phyloP scores from a whole-genome alignment of 2,329 filamentous ascomycete species.

The Alternaria burnsii region DNA sequence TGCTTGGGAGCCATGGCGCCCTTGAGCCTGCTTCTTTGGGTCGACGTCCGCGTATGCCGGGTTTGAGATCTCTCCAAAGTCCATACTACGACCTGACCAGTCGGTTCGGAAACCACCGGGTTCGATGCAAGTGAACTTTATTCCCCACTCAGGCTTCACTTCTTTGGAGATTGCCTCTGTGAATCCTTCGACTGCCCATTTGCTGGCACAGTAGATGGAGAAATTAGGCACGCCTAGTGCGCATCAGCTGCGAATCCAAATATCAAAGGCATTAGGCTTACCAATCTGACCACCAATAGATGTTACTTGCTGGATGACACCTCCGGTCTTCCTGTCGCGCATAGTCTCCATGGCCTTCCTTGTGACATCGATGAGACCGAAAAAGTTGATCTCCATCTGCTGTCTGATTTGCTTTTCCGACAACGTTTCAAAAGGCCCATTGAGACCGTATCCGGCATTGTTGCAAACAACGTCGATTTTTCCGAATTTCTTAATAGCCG shows the following conservation, averaged over 20 bases:
- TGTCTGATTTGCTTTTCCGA: conserved; percentile 58
- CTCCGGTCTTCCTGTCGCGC: conserved; percentile 60
- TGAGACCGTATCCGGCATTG: conserved; percentile 67
- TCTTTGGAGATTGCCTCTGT: conserved; percentile 56
- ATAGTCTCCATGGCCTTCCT: conserved; percentile 55
- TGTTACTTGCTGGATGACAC: conserved; percentile 64
- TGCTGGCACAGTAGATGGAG: conserved; percentile 53
- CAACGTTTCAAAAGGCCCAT: conserved; percentile 63
- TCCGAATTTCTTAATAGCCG: conserved; percentile 59
- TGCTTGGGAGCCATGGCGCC: conserved; percentile 55
- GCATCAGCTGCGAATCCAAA: not conserved
- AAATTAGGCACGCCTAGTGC: conserved; percentile 48
- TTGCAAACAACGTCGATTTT: conserved; percentile 68
- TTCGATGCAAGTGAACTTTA: conserved; percentile 57
- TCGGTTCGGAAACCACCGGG: conserved; percentile 59
- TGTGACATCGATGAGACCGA: conserved; percentile 65
- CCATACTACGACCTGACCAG: conserved; percentile 58
- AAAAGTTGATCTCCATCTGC: conserved; percentile 69
- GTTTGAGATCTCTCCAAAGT: conserved; percentile 56
- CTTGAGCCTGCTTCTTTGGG: conserved; percentile 52
- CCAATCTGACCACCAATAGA: conserved; percentile 61
- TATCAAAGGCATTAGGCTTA: conserved; percentile 14
- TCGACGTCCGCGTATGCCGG: conserved; percentile 60
- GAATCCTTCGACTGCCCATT: conserved; percentile 60
- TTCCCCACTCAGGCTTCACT: conserved; percentile 58